These are phyloP conservation scores for Amborella trichopoda DNA, from an alignment of 164 flowering plant genomes.

Conservation along the genomic window DNA sequence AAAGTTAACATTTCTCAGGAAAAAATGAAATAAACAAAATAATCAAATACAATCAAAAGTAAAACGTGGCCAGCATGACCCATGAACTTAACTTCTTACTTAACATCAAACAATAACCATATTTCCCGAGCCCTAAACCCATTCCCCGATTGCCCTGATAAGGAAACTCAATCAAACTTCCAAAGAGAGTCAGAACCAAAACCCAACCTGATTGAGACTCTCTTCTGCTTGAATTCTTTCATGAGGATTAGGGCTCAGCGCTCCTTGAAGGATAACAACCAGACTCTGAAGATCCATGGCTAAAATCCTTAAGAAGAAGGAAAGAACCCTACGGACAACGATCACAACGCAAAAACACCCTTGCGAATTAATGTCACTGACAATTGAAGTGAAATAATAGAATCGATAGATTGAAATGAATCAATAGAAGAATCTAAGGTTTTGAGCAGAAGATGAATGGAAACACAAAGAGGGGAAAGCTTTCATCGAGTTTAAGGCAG, in stretches of 20 bases:
- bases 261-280: conserved; percentile 68
- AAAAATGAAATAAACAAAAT: background rate
- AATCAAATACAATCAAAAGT: background rate
- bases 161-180: background rate
- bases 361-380: too few species aligned
- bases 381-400: too few species aligned
- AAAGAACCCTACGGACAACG: too few species aligned
- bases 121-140: background rate
- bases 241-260: conserved; percentile 81
- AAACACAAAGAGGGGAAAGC: too few species aligned
- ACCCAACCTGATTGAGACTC: conserved; percentile 73
- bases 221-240: conserved; percentile 89
- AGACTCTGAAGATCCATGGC: conserved; percentile 83
- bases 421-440: too few species aligned
- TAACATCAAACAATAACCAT: background rate
- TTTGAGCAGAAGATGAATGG: too few species aligned
- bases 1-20: background rate
- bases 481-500: too few species aligned
- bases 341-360: too few species aligned
- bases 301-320: background rate
- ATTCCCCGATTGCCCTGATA: background rate
- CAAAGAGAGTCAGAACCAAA: background rate
- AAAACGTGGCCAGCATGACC: background rate
- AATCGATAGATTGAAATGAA: too few species aligned
- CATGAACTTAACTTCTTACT: background rate